Percentiles rank a stretch among this genome's conserved stretches.
Conservation (phyloP, 768 basidiomycete species). For the Boletus tomentosulus region DNA sequence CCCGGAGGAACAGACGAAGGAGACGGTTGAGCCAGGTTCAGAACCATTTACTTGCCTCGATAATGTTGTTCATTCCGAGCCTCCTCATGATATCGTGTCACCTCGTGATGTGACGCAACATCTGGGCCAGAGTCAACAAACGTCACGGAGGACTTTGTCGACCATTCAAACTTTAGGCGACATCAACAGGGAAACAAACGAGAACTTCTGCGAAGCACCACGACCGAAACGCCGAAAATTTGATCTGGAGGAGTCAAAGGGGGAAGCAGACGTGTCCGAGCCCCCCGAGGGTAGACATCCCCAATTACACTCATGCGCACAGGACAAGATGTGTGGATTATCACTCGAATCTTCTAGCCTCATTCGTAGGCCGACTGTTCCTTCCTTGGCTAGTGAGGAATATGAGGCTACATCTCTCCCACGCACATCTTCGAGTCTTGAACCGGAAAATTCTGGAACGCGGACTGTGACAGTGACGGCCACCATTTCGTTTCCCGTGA, state of each 20-base stretch:
- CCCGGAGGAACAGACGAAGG: neutral
- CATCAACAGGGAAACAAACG: neutral
- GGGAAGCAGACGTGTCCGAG: neutral
- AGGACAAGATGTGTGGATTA: neutral
- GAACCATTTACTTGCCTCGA: conserved; percentile 17
- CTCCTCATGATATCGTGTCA: neutral
- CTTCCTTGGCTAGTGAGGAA: neutral
- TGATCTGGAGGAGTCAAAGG: conserved; percentile 3
- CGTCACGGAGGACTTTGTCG: neutral
- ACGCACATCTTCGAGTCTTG: neutral
- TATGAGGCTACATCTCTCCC: neutral
- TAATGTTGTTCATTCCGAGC: conserved; percentile 7
- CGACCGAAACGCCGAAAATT: conserved; percentile 15
- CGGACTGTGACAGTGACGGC: neutral
- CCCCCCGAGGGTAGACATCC: neutral
- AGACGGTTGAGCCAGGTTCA: neutral
- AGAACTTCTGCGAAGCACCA: conserved; percentile 2
- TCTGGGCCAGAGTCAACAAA: conserved; percentile 1
- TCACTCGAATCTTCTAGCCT: neutral
- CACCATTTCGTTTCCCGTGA: conserved; percentile 21
- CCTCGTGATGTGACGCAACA: neutral
- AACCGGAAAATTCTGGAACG: neutral
- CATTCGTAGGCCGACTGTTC: neutral
- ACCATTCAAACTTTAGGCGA: neutral
- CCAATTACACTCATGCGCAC: neutral